phyloP scores from a whole-genome alignment of 176 grass and related monocot species.

The Themeda triandra region DNA sequence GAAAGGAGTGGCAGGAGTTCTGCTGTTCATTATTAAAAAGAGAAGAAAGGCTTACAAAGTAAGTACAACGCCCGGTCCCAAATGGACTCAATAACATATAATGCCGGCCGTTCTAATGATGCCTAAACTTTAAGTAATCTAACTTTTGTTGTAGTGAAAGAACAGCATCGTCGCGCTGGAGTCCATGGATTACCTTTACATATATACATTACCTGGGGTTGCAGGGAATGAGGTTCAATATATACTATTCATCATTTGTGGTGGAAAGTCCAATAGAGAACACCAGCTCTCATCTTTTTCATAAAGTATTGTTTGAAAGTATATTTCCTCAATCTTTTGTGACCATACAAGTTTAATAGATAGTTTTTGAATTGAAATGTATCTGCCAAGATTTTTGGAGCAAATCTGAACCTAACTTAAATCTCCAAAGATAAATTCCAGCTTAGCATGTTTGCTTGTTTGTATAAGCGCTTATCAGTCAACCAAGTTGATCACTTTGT shows the following conservation, averaged over 20 bases:
- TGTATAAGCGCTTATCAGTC: too few relatives aligned
- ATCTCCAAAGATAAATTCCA: background rate
- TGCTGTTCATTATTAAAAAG: background rate
- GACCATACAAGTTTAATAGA: too few relatives aligned
- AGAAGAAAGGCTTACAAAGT: background rate
- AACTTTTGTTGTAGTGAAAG: constrained; percentile 3
- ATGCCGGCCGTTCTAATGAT: background rate
- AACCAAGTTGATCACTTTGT: too few relatives aligned
- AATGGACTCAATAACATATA: background rate
- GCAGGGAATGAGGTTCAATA: background rate
- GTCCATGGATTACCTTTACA: constrained; percentile 6
- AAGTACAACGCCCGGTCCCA: background rate
- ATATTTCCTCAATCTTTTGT: too few relatives aligned
- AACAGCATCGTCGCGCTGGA: background rate
- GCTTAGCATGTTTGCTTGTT: too few relatives aligned
- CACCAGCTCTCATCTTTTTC: too few relatives aligned
- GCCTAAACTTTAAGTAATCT: background rate
- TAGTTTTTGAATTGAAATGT: too few relatives aligned
- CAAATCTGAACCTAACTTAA: background rate
- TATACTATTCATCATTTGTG: background rate
- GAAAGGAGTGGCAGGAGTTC: background rate
- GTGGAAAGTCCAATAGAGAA: background rate
- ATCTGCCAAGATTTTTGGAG: too few relatives aligned
- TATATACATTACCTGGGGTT: background rate
- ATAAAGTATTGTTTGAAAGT: too few relatives aligned